Percentiles rank a stretch among this genome's conserved stretches.
phyloP scores from a whole-genome alignment of 2,329 filamentous ascomycete genomes.

The Aspergillus sclerotialis region DNA sequence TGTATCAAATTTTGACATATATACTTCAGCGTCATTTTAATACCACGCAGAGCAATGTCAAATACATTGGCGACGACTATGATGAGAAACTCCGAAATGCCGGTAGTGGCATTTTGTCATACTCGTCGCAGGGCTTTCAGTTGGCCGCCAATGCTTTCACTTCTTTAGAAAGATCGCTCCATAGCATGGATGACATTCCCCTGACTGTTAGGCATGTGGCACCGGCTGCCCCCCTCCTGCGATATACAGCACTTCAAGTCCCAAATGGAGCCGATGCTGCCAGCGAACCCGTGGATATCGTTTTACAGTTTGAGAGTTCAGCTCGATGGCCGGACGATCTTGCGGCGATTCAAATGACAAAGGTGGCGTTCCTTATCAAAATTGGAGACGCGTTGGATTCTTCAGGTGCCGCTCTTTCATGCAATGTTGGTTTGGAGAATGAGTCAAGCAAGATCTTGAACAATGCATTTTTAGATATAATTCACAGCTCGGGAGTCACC shows the following conservation, averaged over 20 bases:
- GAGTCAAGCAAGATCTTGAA: slow-evolving; percentile 62
- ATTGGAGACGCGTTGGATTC: slow-evolving; percentile 66
- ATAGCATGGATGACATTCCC: slow-evolving; percentile 72
- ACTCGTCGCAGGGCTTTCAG: slow-evolving; percentile 51
- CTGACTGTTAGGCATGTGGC: slow-evolving; percentile 78
- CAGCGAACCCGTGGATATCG: slow-evolving; percentile 60
- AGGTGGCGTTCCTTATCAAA: slow-evolving; percentile 75
- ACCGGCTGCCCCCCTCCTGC: slow-evolving; percentile 63
- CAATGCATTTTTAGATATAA: slow-evolving; percentile 72
- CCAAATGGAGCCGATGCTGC: slow-evolving; percentile 16
- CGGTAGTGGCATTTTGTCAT: slow-evolving; percentile 37
- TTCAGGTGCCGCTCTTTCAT: slow-evolving; percentile 53
- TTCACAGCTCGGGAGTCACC: slow-evolving; percentile 61
- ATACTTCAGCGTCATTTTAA: slow-evolving; percentile 64
- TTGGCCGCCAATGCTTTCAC: slow-evolving; percentile 63
- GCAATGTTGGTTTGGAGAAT: slow-evolving; percentile 76
- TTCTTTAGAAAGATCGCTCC: slow-evolving; percentile 67
- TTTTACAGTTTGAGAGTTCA: slow-evolving; percentile 89
- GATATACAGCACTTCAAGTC: slow-evolving; percentile 54
- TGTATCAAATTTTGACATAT: slow-evolving; percentile 72
- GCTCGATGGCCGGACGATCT: slow-evolving; percentile 90
- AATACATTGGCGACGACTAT: slow-evolving; percentile 46
- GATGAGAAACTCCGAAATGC: slow-evolving; percentile 27
- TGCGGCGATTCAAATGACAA: slow-evolving; percentile 84
- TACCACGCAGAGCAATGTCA: slow-evolving; percentile 48